Evolutionary conservation across 169 alveolate genomes (phyloP).

Genomic region (Eimeria maxima): DNA sequence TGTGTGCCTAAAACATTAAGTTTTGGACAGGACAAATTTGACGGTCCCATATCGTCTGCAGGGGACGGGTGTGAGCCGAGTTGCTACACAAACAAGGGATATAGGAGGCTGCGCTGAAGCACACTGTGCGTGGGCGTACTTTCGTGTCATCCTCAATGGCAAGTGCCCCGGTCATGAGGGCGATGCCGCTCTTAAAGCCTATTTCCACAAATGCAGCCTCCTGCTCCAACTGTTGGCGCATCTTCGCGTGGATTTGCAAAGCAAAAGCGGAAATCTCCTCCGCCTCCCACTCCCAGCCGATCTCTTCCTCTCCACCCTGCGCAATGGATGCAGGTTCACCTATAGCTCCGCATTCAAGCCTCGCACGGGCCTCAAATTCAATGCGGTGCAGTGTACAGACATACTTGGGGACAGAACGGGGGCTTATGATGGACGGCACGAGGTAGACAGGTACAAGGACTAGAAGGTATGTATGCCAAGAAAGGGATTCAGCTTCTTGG

Average conservation of each 20-base stretch:
- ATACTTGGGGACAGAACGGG: no score
- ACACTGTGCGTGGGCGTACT: neutral
- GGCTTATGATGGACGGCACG: neutral
- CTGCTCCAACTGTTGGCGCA: slow-evolving; percentile 55
- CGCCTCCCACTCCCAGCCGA: slow-evolving; percentile 73
- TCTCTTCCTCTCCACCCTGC: slow-evolving; percentile 10
- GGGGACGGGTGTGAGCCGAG: neutral
- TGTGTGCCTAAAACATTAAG: neutral
- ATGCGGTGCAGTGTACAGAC: neutral
- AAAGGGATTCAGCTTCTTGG: neutral
- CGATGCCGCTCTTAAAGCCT: slow-evolving; percentile 39
- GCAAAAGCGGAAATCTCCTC: slow-evolving; percentile 54
- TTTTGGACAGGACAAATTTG: neutral
- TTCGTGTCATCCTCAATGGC: slow-evolving; percentile 62
- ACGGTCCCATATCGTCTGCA: neutral
- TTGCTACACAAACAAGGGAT: neutral
- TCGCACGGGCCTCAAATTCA: neutral
- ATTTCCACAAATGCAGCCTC: slow-evolving; percentile 60
- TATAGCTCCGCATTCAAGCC: neutral
- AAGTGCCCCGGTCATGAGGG: slow-evolving; percentile 51
- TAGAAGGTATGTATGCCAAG: neutral
- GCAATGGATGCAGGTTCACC: neutral
- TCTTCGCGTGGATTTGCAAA: slow-evolving; percentile 35
- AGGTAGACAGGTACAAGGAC: neutral
- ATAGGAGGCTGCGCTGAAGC: neutral